phyloP scores from a whole-genome alignment of 768 basidiomycete genomes.

The Coprinellus micaceus region DNA sequence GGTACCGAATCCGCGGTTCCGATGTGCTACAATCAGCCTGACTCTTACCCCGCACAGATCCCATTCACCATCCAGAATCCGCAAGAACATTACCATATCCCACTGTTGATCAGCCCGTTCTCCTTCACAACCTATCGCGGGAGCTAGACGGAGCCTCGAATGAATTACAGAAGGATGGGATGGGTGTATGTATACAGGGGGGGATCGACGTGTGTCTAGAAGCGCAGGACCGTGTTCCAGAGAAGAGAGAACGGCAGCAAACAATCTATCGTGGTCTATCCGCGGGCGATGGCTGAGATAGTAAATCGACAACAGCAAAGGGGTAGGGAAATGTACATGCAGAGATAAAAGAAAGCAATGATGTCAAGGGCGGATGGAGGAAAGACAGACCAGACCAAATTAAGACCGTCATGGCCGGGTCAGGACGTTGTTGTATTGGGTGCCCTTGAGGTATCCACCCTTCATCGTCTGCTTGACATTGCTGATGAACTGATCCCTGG shows the following conservation, averaged over 20 bases:
- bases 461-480: conserved; percentile 89
- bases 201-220: conserved; percentile 4
- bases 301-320: conserved; percentile 24
- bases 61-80: conserved; percentile 71
- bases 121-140: conserved; percentile 92
- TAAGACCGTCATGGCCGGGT: conserved; percentile 32
- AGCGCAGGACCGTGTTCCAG: conserved; percentile 1
- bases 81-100: conserved; percentile 85
- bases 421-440: conserved; percentile 74
- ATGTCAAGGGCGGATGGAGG: conserved; percentile 16
- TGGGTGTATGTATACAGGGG: conserved; percentile 11
- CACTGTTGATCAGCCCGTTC: conserved; percentile 87
- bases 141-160: conserved; percentile 44
- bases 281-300: conserved; percentile 21
- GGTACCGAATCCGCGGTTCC: conserved; percentile 38
- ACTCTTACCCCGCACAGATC: conserved; percentile 49
- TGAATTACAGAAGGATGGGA: neutral
- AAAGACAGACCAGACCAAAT: conserved; percentile 7
- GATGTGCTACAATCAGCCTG: neutral
- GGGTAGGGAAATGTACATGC: conserved; percentile 27
- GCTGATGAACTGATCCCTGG: conserved; percentile 74
- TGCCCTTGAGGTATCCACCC: conserved; percentile 74
- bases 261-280: conserved; percentile 35
- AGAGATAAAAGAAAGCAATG: conserved; percentile 26
- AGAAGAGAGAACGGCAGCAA: conserved; percentile 12